Evolutionary conservation across 1,284 basidiomycete species (phyloP), one percentile per base, ranked within the genome.

Genomic region (Cryptococcus sp.): DNA sequence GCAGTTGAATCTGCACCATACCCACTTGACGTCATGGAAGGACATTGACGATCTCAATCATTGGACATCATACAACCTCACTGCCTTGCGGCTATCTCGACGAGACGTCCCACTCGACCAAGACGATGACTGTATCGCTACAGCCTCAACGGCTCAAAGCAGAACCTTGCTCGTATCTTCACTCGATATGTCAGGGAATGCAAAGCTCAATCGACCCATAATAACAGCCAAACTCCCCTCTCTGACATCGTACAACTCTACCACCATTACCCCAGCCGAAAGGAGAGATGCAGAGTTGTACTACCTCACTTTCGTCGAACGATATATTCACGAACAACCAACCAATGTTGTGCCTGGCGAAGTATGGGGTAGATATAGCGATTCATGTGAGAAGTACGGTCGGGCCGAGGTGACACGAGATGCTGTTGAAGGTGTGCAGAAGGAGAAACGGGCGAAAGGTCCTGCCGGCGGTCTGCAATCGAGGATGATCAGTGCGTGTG

Each of bases 251-350:
- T 83, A 96, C 41, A 90, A 97, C 74, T 87, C 86, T 25, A 83
- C 86, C 43, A 65, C 73, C 57, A 89, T 90, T 74, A 83, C 86
- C 5, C 56, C 75, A 8, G 84, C 83, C 60, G 92, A 95, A 72
- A 82, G 94, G 39, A 81, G 78, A n/a, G 94, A 97, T 68, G 86
- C 88, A 50, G 93, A 97, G 77, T 76, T 91, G 43, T 90, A 88
- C 71, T 95, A 93, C 76, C 80, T 94, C 52, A 86, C 86, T n/a
- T 56, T 55, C 25, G 38, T 82, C 80, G 67, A 79, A 87, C 61
- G 79, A 20, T 46, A 58, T 3, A 17, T 57, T 1, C 46, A 11
- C 8, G 25, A 50, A 3, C 50, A 55, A 13, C 40, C 55, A 20
- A 10, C 8, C 37, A 45, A 22, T 16, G 17, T 11, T 45, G 20